Evolutionary conservation across 805 yeast genomes (phyloP), one percentile per base, ranked within the genome.

Genomic region (Jamesozyma hellenica): DNA sequence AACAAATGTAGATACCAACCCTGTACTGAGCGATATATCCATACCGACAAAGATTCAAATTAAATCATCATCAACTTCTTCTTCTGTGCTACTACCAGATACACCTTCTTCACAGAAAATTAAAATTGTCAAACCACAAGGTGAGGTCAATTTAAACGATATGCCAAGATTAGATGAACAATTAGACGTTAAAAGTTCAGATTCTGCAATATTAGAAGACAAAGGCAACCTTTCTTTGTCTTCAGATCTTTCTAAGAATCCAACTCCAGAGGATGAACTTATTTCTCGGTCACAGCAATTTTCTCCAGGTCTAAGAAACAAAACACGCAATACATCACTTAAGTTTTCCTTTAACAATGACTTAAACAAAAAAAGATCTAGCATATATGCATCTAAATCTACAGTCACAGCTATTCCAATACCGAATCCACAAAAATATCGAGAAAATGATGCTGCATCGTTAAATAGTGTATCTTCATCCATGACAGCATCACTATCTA

Each of bases 401-500:
- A 53, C 56, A 2, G 62, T 55, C 1, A 58, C 53, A 7, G 61
- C 63, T 0, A 55, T 60, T 5, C 64, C 63, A 5, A 58, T 56
- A 7, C 41, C 60, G 36, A 51, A 50, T 25, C 38, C 50, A 8
- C 43, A 46, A 28, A 32, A 40, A 21, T 39, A 32, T 33, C 42
- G 36, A 25, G 41, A 48, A 34, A 66, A 64, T 13, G 65, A 66
- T 40, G 56, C 52, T 30, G 37, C 49, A 0, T 66, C 71, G 0
- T 48, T 55, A 21, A 55, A 57, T 23, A 65, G 70, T 46, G 52
- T 51, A 4, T 56, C 67, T 0, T 66, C 72, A 0, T 65, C 71
- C 0, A 43, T 66, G 42, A 66, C 70, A 0, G 60, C 70, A 1
- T 66, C 71, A 0, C 52, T 66, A 30, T 66, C 71, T 0, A 64